phyloP scores from a whole-genome alignment of 495 filamentous ascomycete genomes.

The Podospora fimiseda region DNA sequence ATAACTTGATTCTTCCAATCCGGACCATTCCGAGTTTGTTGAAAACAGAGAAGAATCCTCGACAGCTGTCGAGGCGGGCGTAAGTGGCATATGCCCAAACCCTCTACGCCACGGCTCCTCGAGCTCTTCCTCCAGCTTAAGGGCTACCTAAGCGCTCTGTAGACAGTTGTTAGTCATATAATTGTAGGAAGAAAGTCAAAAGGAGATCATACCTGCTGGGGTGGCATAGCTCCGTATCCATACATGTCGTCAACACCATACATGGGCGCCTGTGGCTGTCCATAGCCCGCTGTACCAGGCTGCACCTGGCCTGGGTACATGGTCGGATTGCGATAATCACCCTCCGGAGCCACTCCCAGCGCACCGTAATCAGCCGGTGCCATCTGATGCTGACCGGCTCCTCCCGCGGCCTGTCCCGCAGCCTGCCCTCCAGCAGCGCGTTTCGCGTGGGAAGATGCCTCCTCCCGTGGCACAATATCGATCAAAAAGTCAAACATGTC shows the following conservation, averaged over 20 bases:
- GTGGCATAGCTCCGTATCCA: conserved; percentile 69
- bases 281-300: conserved; percentile 62
- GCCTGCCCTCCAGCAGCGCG: conserved; percentile 39
- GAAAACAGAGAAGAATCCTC: not conserved
- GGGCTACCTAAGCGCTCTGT: not conserved
- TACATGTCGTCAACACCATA: conserved; percentile 84
- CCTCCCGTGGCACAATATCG: conserved; percentile 95
- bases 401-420: too few relatives aligned
- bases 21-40: not conserved
- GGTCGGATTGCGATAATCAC: conserved; percentile 69
- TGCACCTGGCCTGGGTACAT: conserved; percentile 79
- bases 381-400: conserved; percentile 28
- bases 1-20: not conserved
- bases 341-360: conserved; percentile 48
- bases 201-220: conserved; percentile 65
- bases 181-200: not conserved
- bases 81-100: too few relatives aligned
- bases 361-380: conserved; percentile 61
- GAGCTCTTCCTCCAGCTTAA: not conserved
- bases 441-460: conserved; percentile 79
- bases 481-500: conserved; percentile 99
- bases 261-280: conserved; percentile 65
- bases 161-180: not conserved
- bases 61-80: not conserved
- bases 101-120: too few relatives aligned